Conservation (phyloP, 1,284 basidiomycete genomes). For the Meira nashicola region DNA sequence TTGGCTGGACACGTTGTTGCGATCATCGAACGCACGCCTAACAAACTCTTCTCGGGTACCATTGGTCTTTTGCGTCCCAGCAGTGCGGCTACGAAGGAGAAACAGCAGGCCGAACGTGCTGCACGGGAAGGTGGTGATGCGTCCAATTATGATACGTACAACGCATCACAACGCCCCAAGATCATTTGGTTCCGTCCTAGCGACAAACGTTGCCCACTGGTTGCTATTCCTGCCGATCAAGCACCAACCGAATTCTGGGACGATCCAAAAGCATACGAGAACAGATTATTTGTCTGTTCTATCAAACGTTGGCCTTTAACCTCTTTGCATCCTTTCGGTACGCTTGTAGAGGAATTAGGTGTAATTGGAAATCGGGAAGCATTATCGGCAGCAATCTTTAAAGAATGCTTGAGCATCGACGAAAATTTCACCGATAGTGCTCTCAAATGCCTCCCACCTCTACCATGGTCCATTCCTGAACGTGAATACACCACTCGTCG, state of each 20-base stretch:
- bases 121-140: constrained; percentile 84
- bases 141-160: constrained; percentile 70
- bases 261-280: constrained; percentile 75
- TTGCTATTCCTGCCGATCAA: constrained; percentile 95
- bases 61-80: constrained; percentile 91
- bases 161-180: constrained; percentile 68
- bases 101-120: constrained; percentile 93
- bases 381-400: constrained; percentile 91
- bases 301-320: constrained; percentile 87
- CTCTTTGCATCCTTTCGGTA: constrained; percentile 96
- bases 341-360: constrained; percentile 93
- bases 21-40: constrained; percentile 96
- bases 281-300: constrained; percentile 91
- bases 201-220: constrained; percentile 96
- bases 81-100: constrained; percentile 97
- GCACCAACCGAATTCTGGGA: constrained; percentile 93
- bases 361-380: constrained; percentile 97
- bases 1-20: constrained; percentile 91
- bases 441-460: constrained; percentile 88
- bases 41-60: constrained; percentile 95
- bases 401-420: constrained; percentile 74
- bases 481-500: constrained; percentile 79
- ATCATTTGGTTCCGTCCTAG: constrained; percentile 99
- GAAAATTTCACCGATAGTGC: constrained; percentile 62
- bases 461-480: constrained; percentile 91